phyloP scores from a whole-genome alignment of 257 asterid genomes.

The Solanum chmielewskii region DNA sequence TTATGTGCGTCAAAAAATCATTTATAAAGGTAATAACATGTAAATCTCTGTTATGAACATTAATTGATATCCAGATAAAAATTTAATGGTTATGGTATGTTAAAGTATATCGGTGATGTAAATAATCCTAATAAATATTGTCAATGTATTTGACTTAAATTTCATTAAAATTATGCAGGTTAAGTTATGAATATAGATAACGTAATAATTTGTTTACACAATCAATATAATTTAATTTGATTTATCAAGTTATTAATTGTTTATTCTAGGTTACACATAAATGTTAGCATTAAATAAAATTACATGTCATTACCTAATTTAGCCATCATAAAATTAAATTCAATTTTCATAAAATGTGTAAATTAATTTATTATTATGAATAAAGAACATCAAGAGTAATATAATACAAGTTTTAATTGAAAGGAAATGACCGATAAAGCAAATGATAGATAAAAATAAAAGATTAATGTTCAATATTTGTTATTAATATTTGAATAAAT shows the following conservation, averaged over 20 bases:
- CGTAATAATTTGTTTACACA: too few species aligned
- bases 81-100: background rate
- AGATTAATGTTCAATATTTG: background rate
- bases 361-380: background rate
- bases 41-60: background rate
- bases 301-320: too few species aligned
- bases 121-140: too few species aligned
- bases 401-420: background rate
- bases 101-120: background rate
- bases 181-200: too few species aligned
- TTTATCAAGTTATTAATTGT: background rate
- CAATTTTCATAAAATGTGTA: background rate
- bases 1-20: background rate
- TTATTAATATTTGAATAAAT: background rate
- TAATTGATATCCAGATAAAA: background rate
- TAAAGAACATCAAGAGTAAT: background rate
- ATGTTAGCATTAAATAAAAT: too few species aligned
- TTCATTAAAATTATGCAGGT: background rate
- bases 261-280: too few species aligned
- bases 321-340: background rate
- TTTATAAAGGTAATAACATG: background rate
- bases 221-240: background rate
- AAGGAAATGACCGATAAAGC: background rate
- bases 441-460: background rate
- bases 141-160: too few species aligned